Conservation (phyloP, 106 monocot species). For the Phalaenopsis aphrodite region DNA sequence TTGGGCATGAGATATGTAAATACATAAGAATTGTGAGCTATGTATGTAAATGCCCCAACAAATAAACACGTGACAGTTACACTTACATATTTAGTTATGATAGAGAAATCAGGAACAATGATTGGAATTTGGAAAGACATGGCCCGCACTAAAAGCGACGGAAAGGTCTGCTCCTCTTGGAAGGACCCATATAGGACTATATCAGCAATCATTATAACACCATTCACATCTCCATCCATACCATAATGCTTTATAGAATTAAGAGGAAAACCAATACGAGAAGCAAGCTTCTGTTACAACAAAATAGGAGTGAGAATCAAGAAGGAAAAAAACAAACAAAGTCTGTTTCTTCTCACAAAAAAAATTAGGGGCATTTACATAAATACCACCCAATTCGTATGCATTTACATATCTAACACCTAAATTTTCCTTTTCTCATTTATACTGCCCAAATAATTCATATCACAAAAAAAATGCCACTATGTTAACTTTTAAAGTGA, state of each 20-base stretch:
- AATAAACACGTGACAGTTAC: not conserved
- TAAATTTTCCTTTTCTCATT: not conserved
- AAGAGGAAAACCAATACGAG: constrained; percentile 46
- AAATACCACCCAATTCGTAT: no score
- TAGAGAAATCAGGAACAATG: constrained; percentile 64
- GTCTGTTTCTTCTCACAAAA: no score
- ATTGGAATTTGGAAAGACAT: constrained; percentile 80
- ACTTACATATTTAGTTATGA: constrained; percentile 67
- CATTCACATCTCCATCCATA: constrained; percentile 54
- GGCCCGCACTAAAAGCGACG: constrained; percentile 65
- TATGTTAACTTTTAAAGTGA: no score
- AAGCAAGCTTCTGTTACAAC: constrained; percentile 55
- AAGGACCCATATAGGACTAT: constrained; percentile 73
- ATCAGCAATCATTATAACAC: constrained; percentile 52
- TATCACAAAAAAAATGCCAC: no score
- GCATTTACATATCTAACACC: no score
- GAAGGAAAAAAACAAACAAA: not conserved
- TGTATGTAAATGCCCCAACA: no score
- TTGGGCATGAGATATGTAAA: no score
- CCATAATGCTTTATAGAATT: constrained; percentile 56
- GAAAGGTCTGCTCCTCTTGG: constrained; percentile 74
- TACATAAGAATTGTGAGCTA: no score
- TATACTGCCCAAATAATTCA: not conserved
- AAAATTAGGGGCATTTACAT: no score
- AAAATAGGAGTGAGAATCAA: not conserved